Conservation (phyloP, 1,139 yeast genomes). For the Komagataea norvegica region DNA sequence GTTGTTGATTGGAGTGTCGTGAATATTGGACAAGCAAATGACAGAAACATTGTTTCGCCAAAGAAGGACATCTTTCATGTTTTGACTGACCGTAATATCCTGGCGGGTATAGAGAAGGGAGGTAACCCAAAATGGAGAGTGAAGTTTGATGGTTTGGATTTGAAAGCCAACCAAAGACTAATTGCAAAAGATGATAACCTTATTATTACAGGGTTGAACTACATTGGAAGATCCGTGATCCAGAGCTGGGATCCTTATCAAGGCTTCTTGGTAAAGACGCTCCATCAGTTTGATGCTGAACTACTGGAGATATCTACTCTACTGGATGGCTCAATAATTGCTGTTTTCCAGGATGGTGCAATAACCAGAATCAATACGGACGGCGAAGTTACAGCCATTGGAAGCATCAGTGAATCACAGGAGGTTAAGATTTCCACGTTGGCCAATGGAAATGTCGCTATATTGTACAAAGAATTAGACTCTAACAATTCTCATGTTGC, state of each 20-base stretch:
- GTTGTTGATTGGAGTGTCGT: slow-evolving; percentile 33
- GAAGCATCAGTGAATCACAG: slow-evolving; percentile 8
- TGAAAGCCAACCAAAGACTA: slow-evolving; percentile 6
- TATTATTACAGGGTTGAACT: slow-evolving; percentile 13
- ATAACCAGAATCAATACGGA: slow-evolving; percentile 5
- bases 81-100: slow-evolving; percentile 26
- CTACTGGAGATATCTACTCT: slow-evolving; percentile 5
- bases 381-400: slow-evolving; percentile 5
- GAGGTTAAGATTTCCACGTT: slow-evolving; percentile 11
- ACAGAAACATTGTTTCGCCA: slow-evolving; percentile 18
- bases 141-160: slow-evolving; percentile 12
- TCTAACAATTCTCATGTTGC: slow-evolving; percentile 10
- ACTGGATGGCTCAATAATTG: slow-evolving; percentile 4
- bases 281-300: slow-evolving; percentile 11
- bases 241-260: slow-evolving; percentile 18
- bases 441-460: slow-evolving; percentile 17
- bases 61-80: slow-evolving; percentile 18
- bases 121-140: slow-evolving; percentile 31
- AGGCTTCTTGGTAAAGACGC: slow-evolving; percentile 14
- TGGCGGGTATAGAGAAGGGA: slow-evolving; percentile 29
- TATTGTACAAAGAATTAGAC: slow-evolving; percentile 11
- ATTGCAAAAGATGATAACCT: slow-evolving; percentile 2
- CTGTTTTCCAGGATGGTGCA: slow-evolving; percentile 14
- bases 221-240: slow-evolving; percentile 14
- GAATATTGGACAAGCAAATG: slow-evolving; percentile 28